Conservation (phyloP, 2,329 filamentous ascomycete species). For the Fusarium haematococcum region DNA sequence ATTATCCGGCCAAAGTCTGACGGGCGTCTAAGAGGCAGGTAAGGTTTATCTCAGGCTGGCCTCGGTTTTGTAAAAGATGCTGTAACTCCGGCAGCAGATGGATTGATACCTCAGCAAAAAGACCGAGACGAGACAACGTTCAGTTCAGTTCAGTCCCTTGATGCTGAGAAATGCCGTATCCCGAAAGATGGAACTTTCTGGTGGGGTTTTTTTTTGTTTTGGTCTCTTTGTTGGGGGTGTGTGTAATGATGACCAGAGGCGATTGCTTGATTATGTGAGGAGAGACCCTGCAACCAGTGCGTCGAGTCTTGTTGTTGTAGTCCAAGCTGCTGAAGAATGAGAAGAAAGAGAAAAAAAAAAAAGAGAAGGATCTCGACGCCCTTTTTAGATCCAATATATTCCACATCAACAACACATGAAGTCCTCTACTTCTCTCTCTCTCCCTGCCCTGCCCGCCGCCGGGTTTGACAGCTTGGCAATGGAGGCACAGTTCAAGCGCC, state of each 20-base stretch:
- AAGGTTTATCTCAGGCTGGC: background rate
- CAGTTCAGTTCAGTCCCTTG: background rate
- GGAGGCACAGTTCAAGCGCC: constrained; percentile 35
- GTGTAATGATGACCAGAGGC: background rate
- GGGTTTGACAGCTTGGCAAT: constrained; percentile 32
- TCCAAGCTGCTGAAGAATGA: background rate
- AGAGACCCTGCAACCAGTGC: constrained; percentile 25
- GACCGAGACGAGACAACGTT: background rate
- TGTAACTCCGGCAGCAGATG: background rate
- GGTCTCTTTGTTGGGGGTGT: background rate
- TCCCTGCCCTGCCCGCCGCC: background rate
- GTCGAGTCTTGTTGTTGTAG: constrained; percentile 2
- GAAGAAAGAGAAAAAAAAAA: background rate
- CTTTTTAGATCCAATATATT: constrained; percentile 24
- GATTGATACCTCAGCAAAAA: no score
- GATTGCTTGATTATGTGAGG: constrained; percentile 1
- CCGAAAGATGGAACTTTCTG: constrained; percentile 18
- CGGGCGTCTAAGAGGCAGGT: background rate
- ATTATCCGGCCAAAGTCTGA: constrained; percentile 9
- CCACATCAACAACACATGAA: background rate
- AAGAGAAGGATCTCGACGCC: constrained; percentile 13
- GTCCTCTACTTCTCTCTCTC: background rate
- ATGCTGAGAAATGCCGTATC: constrained; percentile 28
- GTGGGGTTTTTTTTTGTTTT: background rate
- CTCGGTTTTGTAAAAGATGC: background rate